Base-by-base conservation (phyloP, 129 eudicot species). In the Artemisia argyi region DNA sequence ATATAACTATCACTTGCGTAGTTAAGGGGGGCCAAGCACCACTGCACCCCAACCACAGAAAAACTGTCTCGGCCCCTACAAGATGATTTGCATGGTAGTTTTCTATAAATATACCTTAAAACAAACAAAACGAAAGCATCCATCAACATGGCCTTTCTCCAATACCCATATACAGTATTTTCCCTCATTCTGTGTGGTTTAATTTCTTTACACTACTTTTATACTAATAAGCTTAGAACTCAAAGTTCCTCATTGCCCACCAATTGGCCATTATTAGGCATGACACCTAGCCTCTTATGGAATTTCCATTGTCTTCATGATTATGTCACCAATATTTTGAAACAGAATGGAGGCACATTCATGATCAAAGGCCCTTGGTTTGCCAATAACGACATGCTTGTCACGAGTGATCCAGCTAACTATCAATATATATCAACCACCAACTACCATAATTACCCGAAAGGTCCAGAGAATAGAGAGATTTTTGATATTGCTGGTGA, bases 371-470 rank as follows among this genome's bases (percentile, higher is more conserved):
- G 91, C 7, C 88, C 85, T 10, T 73, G 77, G 68, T 74, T 86
- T 65, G 20, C 81, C 35, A 77, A 77, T 24, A 60, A 77, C 77
- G 79, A 79, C 66, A 35, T 77, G 58, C 11, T 85, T 11, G 1
- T 82, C 56, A 82, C 87, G 10, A 35, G 73, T 16, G 85, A 82
- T 65, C 90, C 90, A 13, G 78, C 87, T 17, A 82, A 85, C 61
- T 73, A 73, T 26, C 85, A 73, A 58, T 47, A 80, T 30, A 56
- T 83, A 52, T 57, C 80, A 58, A 74, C 80, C 83, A 69, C 47
- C 18, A 78, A 82, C 66, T 82, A 78, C 58, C 16, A 71, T 12
- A 83, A 83, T 62, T 83, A 79, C 49, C 82, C 88, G 1, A 83
- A 82, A 44, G 85, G 32, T 28, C 4, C 5, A 28, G 32, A 28